Evolutionary conservation across 1,139 yeast species (phyloP), one percentile per base, ranked within the genome.

Genomic region (Taiozyma sp.): DNA sequence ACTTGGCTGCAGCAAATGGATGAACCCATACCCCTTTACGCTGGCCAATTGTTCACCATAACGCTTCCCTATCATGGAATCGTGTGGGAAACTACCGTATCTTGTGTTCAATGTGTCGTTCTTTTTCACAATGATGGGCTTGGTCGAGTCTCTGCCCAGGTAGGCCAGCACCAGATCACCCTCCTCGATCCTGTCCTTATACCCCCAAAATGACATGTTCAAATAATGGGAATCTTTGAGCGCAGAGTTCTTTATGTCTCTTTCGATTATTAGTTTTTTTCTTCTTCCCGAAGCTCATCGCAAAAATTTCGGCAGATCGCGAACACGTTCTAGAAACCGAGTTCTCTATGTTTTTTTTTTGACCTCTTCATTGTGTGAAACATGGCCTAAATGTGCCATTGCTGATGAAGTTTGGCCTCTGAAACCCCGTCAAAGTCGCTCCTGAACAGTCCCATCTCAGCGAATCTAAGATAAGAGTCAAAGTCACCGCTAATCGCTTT

Each of bases 21-120:
- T 81, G 64, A 90, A 95, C 0, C 99, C 99, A 57, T 81, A 80
- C 1, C 91, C 92, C 51, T 82, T 83, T 8, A 83, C 75, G 34
- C 96, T 85, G 5, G 91, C 80, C 68, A 93, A 81, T 66, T 95
- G 99, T 1, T 90, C 78, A 2, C 99, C 99, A 68, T 80, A 93
- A 57, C 74, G 78, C 65, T 79, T 71, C 2, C 97, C 97, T 52
- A 95, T 81, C 88, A 95, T 91, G 43, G 79, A 73, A 48, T 79
- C 78, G 64, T 93, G 98, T 24, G 84, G 87, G 66, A 89, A 95
- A 32, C 85, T 78, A 10, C 99, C 99, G 67, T 84, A 95, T 57
- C 97, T 74, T 9, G 98, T 91, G 66, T 90, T 88, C 57, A 93
- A 73, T 23, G 69, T 70, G 50, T 79, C 84, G 8, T 85, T 90